Evolutionary conservation across 495 filamentous ascomycete species (phyloP), one percentile per base, ranked within the genome.

Genomic region (Trichoderma parareesei): DNA sequence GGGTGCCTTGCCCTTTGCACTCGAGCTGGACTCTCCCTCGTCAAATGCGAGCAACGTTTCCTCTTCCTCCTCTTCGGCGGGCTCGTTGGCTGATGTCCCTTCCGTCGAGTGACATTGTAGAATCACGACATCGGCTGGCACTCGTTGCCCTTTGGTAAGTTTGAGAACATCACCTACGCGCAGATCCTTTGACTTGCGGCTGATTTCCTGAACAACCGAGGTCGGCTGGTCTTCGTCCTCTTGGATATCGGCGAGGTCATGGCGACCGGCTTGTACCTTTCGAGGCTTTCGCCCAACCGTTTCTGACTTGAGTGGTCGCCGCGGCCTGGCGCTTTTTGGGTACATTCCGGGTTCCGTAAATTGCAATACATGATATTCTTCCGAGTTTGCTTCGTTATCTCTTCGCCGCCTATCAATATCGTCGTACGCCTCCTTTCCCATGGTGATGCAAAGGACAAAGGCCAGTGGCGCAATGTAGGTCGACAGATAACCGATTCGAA

Each of bases 351-450:
- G 73, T 59, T 81, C 77, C 42, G 77, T 84, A 68, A 97, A 89
- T 6, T 79, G 82, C 38, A 99, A 71, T 16, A 95, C 89, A 3
- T 84, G 88, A 70, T 94, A 98, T 61, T 85, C 85, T 75, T 99
- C 95, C 8, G 92, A 87, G 75, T 99, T 99, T 1, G 93, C 93
- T 76, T 98, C 95, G 14, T 87, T 86, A 77, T 99, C 95, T 66
- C 95, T 84, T 46, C 88, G 81, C 65, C 95, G 81, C 53, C 95
- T 79, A 60, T 84, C 87, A 70, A 99, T 89, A 77, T 99, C 95
- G 75, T 99, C 95, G 61, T 90, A 85, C 2, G 95, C 95, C 74
- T 99, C 95, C 73, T 99, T 99, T 27, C 92, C 93, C 65, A 99
- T 75, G 0, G 95, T 97, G 66, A 99, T 90, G 6, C 85, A 74